Conservation (phyloP, 1,139 yeast genomes). For the Geotrichum candidum region DNA sequence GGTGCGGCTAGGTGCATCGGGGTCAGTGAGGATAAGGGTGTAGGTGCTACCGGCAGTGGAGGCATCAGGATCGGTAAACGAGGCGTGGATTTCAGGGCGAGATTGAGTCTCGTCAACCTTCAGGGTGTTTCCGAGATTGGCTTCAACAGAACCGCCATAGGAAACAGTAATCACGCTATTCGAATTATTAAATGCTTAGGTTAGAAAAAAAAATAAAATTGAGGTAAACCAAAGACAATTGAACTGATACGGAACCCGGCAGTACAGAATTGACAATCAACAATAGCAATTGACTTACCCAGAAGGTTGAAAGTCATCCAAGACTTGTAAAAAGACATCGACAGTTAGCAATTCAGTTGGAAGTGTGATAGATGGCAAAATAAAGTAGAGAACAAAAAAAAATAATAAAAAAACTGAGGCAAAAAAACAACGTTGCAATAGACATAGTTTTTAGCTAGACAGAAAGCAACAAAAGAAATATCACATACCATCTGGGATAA, state of each 20-base stretch:
- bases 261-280: background rate
- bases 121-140: conserved; percentile 74
- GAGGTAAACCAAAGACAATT: background rate
- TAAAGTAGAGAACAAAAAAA: background rate
- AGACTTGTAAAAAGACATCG: conserved; percentile 17
- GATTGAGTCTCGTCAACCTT: conserved; percentile 59
- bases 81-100: conserved; percentile 60
- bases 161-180: conserved; percentile 40
- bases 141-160: conserved; percentile 52
- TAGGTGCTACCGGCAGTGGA: conserved; percentile 45
- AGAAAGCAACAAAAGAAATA: background rate
- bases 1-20: conserved; percentile 82
- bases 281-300: conserved; percentile 24
- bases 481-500: conserved; percentile 59
- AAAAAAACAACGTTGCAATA: background rate
- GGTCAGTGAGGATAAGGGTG: conserved; percentile 78
- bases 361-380: background rate
- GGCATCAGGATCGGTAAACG: conserved; percentile 43
- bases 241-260: background rate
- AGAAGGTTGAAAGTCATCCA: conserved; percentile 35
- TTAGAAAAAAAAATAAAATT: background rate
- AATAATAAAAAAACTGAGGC: background rate
- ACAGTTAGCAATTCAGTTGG: background rate
- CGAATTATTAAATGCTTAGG: background rate
- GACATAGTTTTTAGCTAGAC: background rate